Conservation (phyloP, 257 asterid genomes). For the Henckelia pumila region DNA sequence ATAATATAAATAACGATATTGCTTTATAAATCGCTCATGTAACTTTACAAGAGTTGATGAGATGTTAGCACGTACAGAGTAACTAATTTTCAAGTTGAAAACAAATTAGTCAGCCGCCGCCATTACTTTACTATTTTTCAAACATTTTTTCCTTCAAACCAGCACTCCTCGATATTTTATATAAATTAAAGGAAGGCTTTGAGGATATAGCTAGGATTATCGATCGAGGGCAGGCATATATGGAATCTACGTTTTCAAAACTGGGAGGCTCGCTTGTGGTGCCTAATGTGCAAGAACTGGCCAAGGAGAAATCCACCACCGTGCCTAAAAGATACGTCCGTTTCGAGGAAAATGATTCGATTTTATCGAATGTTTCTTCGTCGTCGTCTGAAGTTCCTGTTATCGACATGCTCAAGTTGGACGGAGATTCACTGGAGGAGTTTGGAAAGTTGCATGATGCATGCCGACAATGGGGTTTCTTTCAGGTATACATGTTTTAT, state of each 20-base stretch:
- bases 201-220: too few relatives aligned
- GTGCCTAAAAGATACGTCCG: constrained; percentile 44
- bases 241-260: constrained; percentile 19
- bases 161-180: too few relatives aligned
- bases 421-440: constrained; percentile 29
- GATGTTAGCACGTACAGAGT: too few relatives aligned
- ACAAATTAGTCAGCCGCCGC: too few relatives aligned
- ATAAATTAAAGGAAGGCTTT: too few relatives aligned
- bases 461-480: constrained; percentile 65
- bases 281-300: constrained; percentile 54
- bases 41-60: too few relatives aligned
- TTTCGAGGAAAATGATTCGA: constrained; percentile 25
- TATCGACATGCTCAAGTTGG: constrained; percentile 32
- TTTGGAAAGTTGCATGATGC: constrained; percentile 46
- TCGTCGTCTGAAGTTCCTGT: constrained; percentile 23
- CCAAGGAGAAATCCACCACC: constrained; percentile 26
- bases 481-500: constrained; percentile 31
- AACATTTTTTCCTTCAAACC: too few relatives aligned
- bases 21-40: too few relatives aligned
- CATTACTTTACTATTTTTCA: too few relatives aligned
- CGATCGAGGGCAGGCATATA: neutral
- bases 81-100: too few relatives aligned
- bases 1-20: too few relatives aligned
- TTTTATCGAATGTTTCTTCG: neutral
- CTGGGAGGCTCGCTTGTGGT: constrained; percentile 46